Conservation (phyloP, 2,329 filamentous ascomycete species). For the Hypoxylon sp. region DNA sequence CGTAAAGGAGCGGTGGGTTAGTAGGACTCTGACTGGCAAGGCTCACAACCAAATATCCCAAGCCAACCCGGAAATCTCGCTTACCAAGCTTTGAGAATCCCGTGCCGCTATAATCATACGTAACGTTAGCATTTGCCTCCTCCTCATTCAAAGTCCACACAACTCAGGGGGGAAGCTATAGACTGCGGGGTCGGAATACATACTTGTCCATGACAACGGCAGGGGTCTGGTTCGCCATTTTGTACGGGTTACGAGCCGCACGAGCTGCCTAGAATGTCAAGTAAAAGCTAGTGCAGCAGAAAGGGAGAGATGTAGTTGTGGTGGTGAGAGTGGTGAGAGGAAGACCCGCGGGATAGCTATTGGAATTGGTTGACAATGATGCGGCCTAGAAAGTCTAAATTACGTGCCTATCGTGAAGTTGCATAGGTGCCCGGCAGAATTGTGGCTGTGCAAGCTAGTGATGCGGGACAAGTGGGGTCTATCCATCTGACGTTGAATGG, state of each 20-base stretch:
- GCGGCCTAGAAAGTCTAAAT: slow-evolving; percentile 42
- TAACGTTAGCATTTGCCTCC: slow-evolving; percentile 58
- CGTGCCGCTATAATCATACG: slow-evolving; percentile 81
- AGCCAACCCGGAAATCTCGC: slow-evolving; percentile 50
- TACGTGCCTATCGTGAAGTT: slow-evolving; percentile 44
- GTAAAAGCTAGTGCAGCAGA: neutral
- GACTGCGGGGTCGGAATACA: slow-evolving; percentile 61
- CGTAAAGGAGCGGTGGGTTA: slow-evolving; percentile 48
- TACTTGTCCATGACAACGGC: slow-evolving; percentile 99
- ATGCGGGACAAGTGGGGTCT: slow-evolving; percentile 13
- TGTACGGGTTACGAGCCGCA: slow-evolving; percentile 53
- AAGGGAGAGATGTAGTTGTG: slow-evolving; percentile 11
- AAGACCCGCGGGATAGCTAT: slow-evolving; percentile 36
- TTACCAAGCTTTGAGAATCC: slow-evolving; percentile 98
- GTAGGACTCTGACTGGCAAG: slow-evolving; percentile 28
- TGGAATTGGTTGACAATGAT: slow-evolving; percentile 38
- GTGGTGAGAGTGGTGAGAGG: slow-evolving; percentile 25
- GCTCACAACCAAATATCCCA: slow-evolving; percentile 16
- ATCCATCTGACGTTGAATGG: neutral
- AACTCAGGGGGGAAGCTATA: slow-evolving; percentile 28
- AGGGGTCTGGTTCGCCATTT: slow-evolving; percentile 97
- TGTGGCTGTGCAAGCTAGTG: slow-evolving; percentile 33
- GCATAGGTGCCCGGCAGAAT: slow-evolving; percentile 23
- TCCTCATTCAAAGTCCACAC: slow-evolving; percentile 4
- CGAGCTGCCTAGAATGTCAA: slow-evolving; percentile 24